Conservation (phyloP, 2,329 filamentous ascomycete genomes). For the Pseudomassariella vexata region DNA sequence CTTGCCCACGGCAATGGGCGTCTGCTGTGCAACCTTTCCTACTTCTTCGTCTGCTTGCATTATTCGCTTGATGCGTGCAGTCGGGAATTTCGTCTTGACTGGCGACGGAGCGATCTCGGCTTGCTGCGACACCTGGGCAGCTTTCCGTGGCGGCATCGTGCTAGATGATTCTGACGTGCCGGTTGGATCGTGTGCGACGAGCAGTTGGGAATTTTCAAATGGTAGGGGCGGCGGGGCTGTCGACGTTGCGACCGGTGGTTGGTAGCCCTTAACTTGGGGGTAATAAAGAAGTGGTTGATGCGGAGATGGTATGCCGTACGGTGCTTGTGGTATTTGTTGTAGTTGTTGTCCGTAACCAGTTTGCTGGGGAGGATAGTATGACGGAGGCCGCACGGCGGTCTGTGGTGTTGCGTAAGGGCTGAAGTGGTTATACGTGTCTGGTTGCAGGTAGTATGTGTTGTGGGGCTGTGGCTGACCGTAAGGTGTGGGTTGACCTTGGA, state of each 20-base stretch:
- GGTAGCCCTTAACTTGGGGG: constrained; percentile 11
- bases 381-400: constrained; percentile 5
- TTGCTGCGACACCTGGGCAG: constrained; percentile 29
- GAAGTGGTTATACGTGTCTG: constrained; percentile 5
- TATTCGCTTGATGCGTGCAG: constrained; percentile 95
- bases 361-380: constrained; percentile 6
- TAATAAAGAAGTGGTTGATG: constrained; percentile 1
- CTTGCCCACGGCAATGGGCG: constrained; percentile 91
- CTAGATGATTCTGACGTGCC: constrained; percentile 9
- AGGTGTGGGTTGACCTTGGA: constrained; percentile 9
- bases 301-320: constrained; percentile 7
- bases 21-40: constrained; percentile 96
- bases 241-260: constrained; percentile 7
- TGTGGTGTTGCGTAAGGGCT: constrained; percentile 11
- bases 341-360: too few relatives aligned
- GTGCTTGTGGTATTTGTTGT: constrained; percentile 12
- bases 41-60: constrained; percentile 99
- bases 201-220: constrained; percentile 8
- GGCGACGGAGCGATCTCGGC: constrained; percentile 55
- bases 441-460: constrained; percentile 19
- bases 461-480: constrained; percentile 24
- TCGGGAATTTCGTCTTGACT: constrained; percentile 93
- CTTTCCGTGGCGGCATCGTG: constrained; percentile 34
- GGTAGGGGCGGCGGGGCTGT: constrained; percentile 11
- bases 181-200: constrained; percentile 2